Percentiles rank a stretch among this genome's conserved stretches.
These are phyloP conservation scores for Myriosclerotinia scirpicola DNA, from an alignment of 2,329 filamentous ascomycete genomes.

Conservation along the genomic window DNA sequence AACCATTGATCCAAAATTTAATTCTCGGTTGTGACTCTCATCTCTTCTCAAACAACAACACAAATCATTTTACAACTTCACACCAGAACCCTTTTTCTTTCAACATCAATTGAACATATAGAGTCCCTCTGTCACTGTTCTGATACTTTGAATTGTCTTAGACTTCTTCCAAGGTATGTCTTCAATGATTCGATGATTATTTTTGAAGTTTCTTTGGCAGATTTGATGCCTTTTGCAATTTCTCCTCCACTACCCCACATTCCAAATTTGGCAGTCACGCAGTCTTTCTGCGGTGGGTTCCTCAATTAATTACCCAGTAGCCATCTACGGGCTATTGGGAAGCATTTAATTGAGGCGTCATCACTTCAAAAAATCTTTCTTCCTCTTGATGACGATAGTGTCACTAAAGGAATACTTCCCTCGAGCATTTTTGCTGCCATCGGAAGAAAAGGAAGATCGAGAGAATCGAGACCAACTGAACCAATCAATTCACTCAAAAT, in stretches of 20 bases:
- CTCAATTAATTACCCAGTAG: background rate
- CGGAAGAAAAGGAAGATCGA: background rate
- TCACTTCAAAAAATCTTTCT: conserved; percentile 4
- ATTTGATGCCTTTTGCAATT: background rate
- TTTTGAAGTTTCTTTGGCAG: background rate
- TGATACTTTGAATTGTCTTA: background rate
- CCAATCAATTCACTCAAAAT: background rate
- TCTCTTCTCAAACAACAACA: no score
- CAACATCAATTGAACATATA: conserved; percentile 9
- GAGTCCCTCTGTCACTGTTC: conserved; percentile 17
- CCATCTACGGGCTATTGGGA: background rate
- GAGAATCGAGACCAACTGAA: background rate
- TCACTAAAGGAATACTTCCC: background rate
- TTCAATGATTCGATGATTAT: background rate
- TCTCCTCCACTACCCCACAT: background rate
- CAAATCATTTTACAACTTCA: background rate
- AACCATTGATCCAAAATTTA: background rate
- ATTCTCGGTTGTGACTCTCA: background rate
- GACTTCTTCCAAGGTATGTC: background rate
- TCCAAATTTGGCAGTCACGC: background rate
- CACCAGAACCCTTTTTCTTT: background rate
- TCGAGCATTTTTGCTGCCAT: background rate
- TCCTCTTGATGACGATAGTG: conserved; percentile 1
- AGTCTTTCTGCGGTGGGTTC: background rate
- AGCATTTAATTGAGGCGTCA: background rate